Evolutionary conservation across 129 eudicot genomes (phyloP), one percentile per base, ranked within the genome.

Genomic region (Kitagawia praeruptora): DNA sequence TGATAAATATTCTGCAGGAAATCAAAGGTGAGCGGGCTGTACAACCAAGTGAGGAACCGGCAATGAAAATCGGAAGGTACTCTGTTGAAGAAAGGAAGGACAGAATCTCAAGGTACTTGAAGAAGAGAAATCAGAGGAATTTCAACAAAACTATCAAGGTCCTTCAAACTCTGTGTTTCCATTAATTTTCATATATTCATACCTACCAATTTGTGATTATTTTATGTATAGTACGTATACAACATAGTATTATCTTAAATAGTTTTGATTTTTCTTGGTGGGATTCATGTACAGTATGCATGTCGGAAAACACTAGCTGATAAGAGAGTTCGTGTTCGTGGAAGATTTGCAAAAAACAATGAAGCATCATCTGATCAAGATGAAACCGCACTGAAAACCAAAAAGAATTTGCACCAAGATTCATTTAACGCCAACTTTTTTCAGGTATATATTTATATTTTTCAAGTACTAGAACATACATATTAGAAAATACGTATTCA

Each of bases 111-210:
- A 90, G 85, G 83, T 94, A 94, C 84, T 88, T 94, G 38, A 94
- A 92, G 86, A 94, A 94, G 84, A 86, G 96, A 90, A 92, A 90
- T 77, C 97, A 92, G 80, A 94, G 98, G 75, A 94, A 94, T 80
- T 94, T 94, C 83, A 90, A 88, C 81, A 94, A 94, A 81, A 94
- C 98, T 31, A 92, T 94, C 80, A 94, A 94, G 97, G 98, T 89
- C 34, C 16, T 61, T 9, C 2, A 16, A 61, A 3, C 34, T 61
- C 34, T n/a, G 13, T 61, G 37, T 8, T 61, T 61, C 14, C 12
- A 58, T n/a, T 25, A 25, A 0, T 61, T n/a, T 8, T 53, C n/a
- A 18, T 6, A 1, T 21, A 19, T 6, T 61, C 31, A 10, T 61
- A 25, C n/a, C n/a, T n/a, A n/a, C n/a, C 37, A 31, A 28, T 1